phyloP scores from a whole-genome alignment of 1,139 yeast species.

The Lodderomyces margitis region DNA sequence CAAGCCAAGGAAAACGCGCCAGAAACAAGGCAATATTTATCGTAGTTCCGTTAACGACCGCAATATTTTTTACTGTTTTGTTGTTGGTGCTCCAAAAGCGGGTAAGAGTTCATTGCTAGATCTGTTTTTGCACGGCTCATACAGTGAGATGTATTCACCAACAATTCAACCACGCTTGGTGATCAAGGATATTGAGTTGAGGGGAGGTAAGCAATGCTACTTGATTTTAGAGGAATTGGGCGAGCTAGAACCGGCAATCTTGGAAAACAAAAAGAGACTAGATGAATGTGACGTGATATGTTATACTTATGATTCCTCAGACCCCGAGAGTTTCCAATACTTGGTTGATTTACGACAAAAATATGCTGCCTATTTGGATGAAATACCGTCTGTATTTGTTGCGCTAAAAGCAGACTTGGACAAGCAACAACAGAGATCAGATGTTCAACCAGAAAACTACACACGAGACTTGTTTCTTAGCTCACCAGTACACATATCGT shows the following conservation, averaged over 20 bases:
- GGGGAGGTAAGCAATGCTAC: conserved; percentile 95
- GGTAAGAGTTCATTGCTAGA: conserved; percentile 85
- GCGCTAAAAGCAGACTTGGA: conserved; percentile 94
- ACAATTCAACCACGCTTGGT: conserved; percentile 78
- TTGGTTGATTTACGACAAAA: conserved; percentile 63
- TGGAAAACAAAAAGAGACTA: conserved; percentile 67
- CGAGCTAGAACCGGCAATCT: conserved; percentile 77
- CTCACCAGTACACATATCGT: conserved; percentile 83
- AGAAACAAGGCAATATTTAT: conserved; percentile 61
- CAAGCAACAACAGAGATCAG: conserved; percentile 88
- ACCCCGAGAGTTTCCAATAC: conserved; percentile 90
- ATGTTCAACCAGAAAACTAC: conserved; percentile 82
- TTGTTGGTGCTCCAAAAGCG: conserved; percentile 79
- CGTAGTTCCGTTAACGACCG: conserved; percentile 75
- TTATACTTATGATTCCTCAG: conserved; percentile 87
- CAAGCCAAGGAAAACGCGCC: conserved; percentile 68
- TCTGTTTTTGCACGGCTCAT: conserved; percentile 74
- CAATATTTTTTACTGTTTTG: conserved; percentile 85
- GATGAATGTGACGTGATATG: conserved; percentile 91
- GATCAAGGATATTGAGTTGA: conserved; percentile 89
- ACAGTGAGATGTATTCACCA: conserved; percentile 73
- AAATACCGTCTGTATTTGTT: conserved; percentile 81
- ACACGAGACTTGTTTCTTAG: conserved; percentile 59
- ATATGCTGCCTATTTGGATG: conserved; percentile 51
- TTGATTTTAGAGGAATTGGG: conserved; percentile 87